Evolutionary conservation across 495 filamentous ascomycete genomes (phyloP).

Genomic region (Emericellopsis terricola): DNA sequence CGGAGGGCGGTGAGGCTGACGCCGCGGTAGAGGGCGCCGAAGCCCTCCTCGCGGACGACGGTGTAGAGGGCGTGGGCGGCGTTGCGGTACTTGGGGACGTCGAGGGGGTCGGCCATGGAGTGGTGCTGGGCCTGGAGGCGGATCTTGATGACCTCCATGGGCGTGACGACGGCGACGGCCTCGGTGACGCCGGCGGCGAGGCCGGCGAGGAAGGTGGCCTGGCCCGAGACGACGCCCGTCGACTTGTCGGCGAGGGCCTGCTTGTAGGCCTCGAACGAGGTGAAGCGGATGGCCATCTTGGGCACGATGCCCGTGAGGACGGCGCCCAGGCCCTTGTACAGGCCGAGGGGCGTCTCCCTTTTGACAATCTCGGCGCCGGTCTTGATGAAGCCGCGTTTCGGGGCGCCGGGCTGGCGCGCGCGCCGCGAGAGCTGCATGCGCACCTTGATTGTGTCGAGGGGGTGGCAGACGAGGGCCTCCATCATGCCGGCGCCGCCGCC

Average conservation of each 20-base stretch:
- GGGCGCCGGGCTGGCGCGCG: slow-evolving; percentile 61
- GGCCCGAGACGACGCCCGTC: slow-evolving; percentile 50
- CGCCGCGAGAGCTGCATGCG: slow-evolving; percentile 96
- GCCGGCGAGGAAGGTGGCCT: slow-evolving; percentile 76
- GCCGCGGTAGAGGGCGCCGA: slow-evolving; percentile 75
- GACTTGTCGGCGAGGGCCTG: slow-evolving; percentile 52
- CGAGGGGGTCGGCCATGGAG: slow-evolving; percentile 78
- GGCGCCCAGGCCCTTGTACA: slow-evolving; percentile 95
- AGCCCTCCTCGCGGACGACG: slow-evolving; percentile 77
- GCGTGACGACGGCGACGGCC: slow-evolving; percentile 87
- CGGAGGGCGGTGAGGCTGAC: slow-evolving; percentile 84
- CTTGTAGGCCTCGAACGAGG: slow-evolving; percentile 94
- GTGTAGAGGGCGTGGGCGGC: slow-evolving; percentile 91
- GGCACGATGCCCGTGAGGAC: slow-evolving; percentile 94
- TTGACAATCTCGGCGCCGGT: slow-evolving; percentile 79
- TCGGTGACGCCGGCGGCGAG: slow-evolving; percentile 88
- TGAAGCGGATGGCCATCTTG: slow-evolving; percentile 99
- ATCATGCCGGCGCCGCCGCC: slow-evolving; percentile 98
- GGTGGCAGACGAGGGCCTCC: slow-evolving; percentile 95
- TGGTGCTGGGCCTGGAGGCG: slow-evolving; percentile 94
- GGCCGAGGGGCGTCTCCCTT: slow-evolving; percentile 73
- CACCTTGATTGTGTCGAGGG: slow-evolving; percentile 95
- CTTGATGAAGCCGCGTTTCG: slow-evolving; percentile 69
- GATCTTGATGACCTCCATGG: slow-evolving; percentile 99
- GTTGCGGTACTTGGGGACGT: slow-evolving; percentile 90